Evolutionary conservation across 2,329 filamentous ascomycete species (phyloP).

Genomic region (Claviceps paspali): DNA sequence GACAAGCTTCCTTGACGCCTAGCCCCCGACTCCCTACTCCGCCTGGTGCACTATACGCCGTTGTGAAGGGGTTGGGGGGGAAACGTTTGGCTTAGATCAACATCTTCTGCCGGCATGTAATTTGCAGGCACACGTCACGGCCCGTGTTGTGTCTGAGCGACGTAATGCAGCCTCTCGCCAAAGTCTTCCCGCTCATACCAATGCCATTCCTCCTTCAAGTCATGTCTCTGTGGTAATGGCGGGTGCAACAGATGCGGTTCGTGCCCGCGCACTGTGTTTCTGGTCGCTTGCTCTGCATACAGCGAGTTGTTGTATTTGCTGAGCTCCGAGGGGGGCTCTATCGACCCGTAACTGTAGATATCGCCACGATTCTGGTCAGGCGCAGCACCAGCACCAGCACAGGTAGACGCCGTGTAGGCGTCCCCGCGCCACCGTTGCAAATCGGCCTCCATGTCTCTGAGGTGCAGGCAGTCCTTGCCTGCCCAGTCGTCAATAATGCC

Average conservation of each 20-base stretch:
- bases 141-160: constrained; percentile 17
- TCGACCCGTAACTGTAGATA: constrained; percentile 8
- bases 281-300: neutral
- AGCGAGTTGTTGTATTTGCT: constrained; percentile 1
- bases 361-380: neutral
- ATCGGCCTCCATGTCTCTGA: constrained; percentile 47
- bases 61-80: no score
- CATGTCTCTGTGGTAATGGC: constrained; percentile 1
- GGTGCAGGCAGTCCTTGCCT: constrained; percentile 35
- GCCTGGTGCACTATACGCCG: no score
- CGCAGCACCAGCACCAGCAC: neutral
- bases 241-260: neutral
- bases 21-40: no score
- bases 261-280: neutral
- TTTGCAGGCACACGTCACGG: constrained; percentile 6
- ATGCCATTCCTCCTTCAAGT: constrained; percentile 16
- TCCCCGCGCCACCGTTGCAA: constrained; percentile 34
- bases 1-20: neutral
- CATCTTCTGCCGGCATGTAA: neutral
- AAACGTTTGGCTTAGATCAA: no score
- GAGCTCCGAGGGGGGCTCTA: neutral
- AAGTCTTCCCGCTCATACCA: constrained; percentile 21
- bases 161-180: constrained; percentile 11
- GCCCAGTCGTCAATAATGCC: constrained; percentile 46
- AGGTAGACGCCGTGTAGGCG: constrained; percentile 2